A percentile compares a stretch with the other conserved stretches of the same genome.
Conservation (phyloP, 179 eudicot genomes). For the Heliamphora pulchella region DNA sequence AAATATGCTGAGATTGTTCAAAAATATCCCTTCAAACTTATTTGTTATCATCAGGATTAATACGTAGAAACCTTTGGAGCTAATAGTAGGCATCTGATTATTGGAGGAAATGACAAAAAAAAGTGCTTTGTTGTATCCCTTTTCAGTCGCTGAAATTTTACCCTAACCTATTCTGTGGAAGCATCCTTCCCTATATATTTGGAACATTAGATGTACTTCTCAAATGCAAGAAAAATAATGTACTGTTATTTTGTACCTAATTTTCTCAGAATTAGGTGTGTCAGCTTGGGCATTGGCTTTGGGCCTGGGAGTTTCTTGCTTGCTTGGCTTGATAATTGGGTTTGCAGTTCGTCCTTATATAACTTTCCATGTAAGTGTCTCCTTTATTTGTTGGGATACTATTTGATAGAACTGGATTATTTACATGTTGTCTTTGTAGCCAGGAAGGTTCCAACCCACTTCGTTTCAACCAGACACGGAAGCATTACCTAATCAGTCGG, state of each 20-base stretch:
- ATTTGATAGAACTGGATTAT: not conserved
- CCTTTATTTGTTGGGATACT: conserved; percentile 2
- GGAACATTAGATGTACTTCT: not conserved
- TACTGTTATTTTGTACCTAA: not conserved
- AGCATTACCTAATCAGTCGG: conserved; percentile 51
- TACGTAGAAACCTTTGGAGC: not conserved
- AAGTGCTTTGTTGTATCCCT: not conserved
- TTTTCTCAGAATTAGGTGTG: conserved; percentile 31
- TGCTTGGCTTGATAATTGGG: conserved; percentile 45
- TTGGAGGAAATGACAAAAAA: not conserved
- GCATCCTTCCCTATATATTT: not conserved
- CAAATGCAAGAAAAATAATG: not conserved
- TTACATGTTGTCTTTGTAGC: conserved; percentile 41
- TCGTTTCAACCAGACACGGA: conserved; percentile 55
- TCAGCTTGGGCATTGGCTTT: conserved; percentile 34
- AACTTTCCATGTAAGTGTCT: conserved; percentile 43
- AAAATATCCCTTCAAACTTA: no score
- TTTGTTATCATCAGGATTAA: no score
- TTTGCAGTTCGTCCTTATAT: conserved; percentile 54
- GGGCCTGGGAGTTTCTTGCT: conserved; percentile 36
- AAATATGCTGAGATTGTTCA: no score
- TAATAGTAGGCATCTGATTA: not conserved
- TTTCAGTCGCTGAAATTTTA: not conserved
- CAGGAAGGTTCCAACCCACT: conserved; percentile 42
- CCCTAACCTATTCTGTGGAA: not conserved